Base-by-base conservation (phyloP, 352 stramenopile species). In the Globisporangium uncinulatum region DNA sequence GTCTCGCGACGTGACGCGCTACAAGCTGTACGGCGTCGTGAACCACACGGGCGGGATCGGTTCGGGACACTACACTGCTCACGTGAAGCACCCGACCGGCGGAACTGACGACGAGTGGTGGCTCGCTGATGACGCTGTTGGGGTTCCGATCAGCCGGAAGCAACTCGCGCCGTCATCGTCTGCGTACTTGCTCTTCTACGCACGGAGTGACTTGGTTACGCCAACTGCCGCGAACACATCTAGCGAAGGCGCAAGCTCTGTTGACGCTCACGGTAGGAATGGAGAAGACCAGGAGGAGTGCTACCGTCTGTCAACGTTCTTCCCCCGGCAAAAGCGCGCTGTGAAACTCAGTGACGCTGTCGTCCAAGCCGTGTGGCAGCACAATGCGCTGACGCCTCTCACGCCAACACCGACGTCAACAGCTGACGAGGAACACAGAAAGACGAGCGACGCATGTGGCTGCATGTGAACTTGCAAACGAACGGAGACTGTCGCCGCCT, bases 11-110 rank as follows among this genome's bases (percentile, higher is more conserved):
- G 62, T 62, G 50, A 76, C 76, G 20, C 55, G 83, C 19, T 98
- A 98, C 63, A 85, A 96, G 69, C 65, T 99, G 39, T 98, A 98
- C 62, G 92, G 81, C 14, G 81, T 99, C 6, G 89, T 98, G 54
- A 91, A 98, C 73, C 96, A 99, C 73, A 82, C 91, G 60, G 95
- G 95, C 15, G 86, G 79, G n/a, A 76, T 98, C 13, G 87, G 87
- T 13, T 83, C 83, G 19, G 95, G 95, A 4, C 96, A 99, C 67
- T 99, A 99, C 74, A 86, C 76, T 1, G 79, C 82, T 6, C 74
- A 85, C 55, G 69, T 86, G 21, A 64, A 66, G 13, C 65, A 74
- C 21, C 51, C 63, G 17, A 59, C 73, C 14, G 76, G 62, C 19
- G 34, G 15, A 10, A 5, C 7, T 5, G 7, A 37, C 53, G 63